These are phyloP conservation scores for Eucalyptus regnans DNA, from an alignment of 345 rosid genomes.

Conservation along the genomic window DNA sequence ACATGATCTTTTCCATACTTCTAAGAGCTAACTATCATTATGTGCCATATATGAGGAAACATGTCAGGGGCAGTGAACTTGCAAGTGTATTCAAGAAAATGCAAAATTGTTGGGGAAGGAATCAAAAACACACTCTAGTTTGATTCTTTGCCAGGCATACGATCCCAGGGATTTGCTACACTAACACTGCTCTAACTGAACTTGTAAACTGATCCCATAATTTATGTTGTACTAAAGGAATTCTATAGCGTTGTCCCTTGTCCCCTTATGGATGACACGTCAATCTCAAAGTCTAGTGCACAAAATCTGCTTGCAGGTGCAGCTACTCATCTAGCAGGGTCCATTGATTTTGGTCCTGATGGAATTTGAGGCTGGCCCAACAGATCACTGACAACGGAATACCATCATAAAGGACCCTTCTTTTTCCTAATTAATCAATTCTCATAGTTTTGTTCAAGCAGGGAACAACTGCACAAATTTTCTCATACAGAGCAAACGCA, in stretches of 20 bases:
- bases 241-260: fast-evolving
- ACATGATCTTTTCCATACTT: not conserved
- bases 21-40: not conserved
- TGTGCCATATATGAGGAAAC: not conserved
- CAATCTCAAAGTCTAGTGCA: not conserved
- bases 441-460: not conserved
- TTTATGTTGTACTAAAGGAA: not conserved
- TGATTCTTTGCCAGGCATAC: not conserved
- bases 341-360: not conserved
- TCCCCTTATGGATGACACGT: not conserved
- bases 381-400: not conserved
- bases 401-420: not conserved
- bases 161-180: not conserved
- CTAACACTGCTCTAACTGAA: not conserved
- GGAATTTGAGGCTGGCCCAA: not conserved
- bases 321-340: not conserved
- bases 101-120: not conserved
- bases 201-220: not conserved
- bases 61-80: not conserved
- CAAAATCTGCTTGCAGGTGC: not conserved
- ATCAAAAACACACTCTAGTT: not conserved
- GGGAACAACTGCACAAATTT: not conserved
- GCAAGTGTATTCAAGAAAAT: not conserved
- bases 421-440: not conserved
- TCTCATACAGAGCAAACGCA: not conserved